A percentile compares a stretch with the other conserved stretches of the same genome.
These are phyloP conservation scores for Chlorencoelia australis DNA, from an alignment of 2,329 filamentous ascomycete species.

Conservation along the genomic window DNA sequence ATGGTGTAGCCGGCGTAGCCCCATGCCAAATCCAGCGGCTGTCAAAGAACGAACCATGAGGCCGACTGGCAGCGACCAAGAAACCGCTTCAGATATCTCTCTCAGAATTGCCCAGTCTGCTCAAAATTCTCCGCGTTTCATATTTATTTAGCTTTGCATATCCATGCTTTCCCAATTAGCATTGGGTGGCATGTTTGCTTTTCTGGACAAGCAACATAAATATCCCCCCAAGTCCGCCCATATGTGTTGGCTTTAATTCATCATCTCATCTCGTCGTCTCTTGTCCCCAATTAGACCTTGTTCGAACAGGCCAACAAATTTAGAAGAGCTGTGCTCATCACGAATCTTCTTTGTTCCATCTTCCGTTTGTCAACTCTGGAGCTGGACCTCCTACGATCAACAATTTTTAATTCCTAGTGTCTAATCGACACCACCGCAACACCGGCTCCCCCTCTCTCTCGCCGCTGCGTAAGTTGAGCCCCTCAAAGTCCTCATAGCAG, in stretches of 20 bases:
- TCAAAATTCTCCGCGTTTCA: conserved; percentile 23
- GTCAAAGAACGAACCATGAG: conserved; percentile 25
- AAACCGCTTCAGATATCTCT: conserved; percentile 20
- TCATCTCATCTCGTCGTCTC: conserved; percentile 20
- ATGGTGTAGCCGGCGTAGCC: no score
- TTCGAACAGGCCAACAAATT: conserved; percentile 19
- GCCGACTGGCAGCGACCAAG: conserved; percentile 25
- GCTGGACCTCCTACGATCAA: conserved; percentile 23
- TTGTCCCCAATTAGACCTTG: conserved; percentile 20
- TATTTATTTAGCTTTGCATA: conserved; percentile 13
- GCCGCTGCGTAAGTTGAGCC: conserved; percentile 16
- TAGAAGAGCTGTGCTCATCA: conserved; percentile 24
- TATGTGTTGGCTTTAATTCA: conserved; percentile 10
- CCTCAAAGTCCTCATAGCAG: background rate
- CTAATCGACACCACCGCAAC: conserved; percentile 16
- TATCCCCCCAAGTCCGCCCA: conserved; percentile 16
- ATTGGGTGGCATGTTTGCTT: no score
- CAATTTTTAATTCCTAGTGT: conserved; percentile 22
- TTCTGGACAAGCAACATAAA: no score
- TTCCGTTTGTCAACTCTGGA: conserved; percentile 18
- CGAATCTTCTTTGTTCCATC: conserved; percentile 23
- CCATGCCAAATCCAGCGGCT: conserved; percentile 21
- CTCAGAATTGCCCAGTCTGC: conserved; percentile 7
- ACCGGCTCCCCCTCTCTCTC: conserved; percentile 7
- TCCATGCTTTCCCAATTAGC: conserved; percentile 14